Conservation (phyloP, 805 yeast species). For the Kodamaea kakaduensis region DNA sequence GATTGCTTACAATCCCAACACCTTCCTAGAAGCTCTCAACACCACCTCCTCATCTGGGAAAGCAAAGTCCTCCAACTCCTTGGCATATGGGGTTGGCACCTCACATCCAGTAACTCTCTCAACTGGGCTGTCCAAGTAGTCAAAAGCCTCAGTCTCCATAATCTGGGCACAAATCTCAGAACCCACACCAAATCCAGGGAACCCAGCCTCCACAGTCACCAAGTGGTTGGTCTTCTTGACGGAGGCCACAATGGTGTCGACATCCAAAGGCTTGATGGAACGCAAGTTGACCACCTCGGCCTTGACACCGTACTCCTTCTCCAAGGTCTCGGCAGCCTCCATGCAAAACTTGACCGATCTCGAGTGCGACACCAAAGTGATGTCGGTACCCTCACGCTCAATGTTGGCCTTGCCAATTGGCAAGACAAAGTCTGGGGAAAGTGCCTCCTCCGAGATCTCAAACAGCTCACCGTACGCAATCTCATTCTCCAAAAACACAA, state of each 20-base stretch:
- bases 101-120: slow-evolving; percentile 99
- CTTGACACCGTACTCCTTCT: slow-evolving; percentile 78
- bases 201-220: slow-evolving; percentile 94
- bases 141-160: slow-evolving; percentile 98
- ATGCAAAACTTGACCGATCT: slow-evolving; percentile 84
- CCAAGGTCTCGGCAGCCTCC: slow-evolving; percentile 84
- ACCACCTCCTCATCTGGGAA: slow-evolving; percentile 96
- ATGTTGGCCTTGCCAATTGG: slow-evolving; percentile 96
- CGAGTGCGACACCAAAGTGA: slow-evolving; percentile 85
- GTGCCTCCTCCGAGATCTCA: slow-evolving; percentile 84
- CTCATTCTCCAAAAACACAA: slow-evolving; percentile 93
- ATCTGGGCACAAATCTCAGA: slow-evolving; percentile 96
- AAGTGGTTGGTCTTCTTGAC: slow-evolving; percentile 96
- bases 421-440: slow-evolving; percentile 81
- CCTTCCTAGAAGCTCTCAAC: slow-evolving; percentile 80
- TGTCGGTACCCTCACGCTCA: slow-evolving; percentile 89
- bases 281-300: slow-evolving; percentile 96
- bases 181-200: slow-evolving; percentile 98
- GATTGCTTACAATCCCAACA: slow-evolving; percentile 58
- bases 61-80: slow-evolving; percentile 93
- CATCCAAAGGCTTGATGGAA: slow-evolving; percentile 94
- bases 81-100: slow-evolving; percentile 98
- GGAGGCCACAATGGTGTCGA: slow-evolving; percentile 76
- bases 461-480: slow-evolving; percentile 88
- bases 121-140: slow-evolving; percentile 96